Evolutionary conservation across 2,329 filamentous ascomycete species (phyloP).

Genomic region (Xylariaceae sp.): DNA sequence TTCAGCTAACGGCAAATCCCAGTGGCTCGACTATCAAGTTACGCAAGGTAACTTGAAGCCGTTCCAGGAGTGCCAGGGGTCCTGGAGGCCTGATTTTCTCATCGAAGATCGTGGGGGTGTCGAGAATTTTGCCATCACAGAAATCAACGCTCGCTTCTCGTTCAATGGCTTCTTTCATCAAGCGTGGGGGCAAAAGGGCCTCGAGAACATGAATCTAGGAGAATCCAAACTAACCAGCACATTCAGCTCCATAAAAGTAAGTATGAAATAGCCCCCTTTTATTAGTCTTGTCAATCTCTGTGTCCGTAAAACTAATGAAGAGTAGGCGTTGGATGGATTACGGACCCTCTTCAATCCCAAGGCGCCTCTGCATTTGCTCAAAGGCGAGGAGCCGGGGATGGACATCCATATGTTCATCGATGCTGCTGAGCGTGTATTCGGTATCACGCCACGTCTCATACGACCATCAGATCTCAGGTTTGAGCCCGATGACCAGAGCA

Average conservation of each 20-base stretch:
- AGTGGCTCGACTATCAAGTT: slow-evolving; percentile 33
- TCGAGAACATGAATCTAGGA: slow-evolving; percentile 21
- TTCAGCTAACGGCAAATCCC: neutral
- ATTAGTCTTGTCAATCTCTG: neutral
- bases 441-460: slow-evolving; percentile 33
- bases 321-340: slow-evolving; percentile 32
- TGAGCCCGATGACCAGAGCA: slow-evolving; percentile 24
- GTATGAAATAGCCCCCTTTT: neutral
- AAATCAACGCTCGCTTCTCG: slow-evolving; percentile 39
- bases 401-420: slow-evolving; percentile 38
- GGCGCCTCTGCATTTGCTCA: slow-evolving; percentile 35
- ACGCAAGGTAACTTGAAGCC: slow-evolving; percentile 21
- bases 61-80: slow-evolving; percentile 28
- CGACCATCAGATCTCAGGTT: slow-evolving; percentile 33
- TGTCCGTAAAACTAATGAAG: neutral
- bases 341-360: slow-evolving; percentile 30
- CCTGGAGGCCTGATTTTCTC: slow-evolving; percentile 39
- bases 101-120: slow-evolving; percentile 27
- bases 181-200: slow-evolving; percentile 29
- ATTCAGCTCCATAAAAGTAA: slow-evolving; percentile 26
- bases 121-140: slow-evolving; percentile 34
- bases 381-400: slow-evolving; percentile 35
- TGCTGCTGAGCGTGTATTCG: slow-evolving; percentile 26
- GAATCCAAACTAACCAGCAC: slow-evolving; percentile 22
- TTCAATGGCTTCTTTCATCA: slow-evolving; percentile 36